phyloP scores from a whole-genome alignment of 768 basidiomycete genomes.

The Boletus fagicola region DNA sequence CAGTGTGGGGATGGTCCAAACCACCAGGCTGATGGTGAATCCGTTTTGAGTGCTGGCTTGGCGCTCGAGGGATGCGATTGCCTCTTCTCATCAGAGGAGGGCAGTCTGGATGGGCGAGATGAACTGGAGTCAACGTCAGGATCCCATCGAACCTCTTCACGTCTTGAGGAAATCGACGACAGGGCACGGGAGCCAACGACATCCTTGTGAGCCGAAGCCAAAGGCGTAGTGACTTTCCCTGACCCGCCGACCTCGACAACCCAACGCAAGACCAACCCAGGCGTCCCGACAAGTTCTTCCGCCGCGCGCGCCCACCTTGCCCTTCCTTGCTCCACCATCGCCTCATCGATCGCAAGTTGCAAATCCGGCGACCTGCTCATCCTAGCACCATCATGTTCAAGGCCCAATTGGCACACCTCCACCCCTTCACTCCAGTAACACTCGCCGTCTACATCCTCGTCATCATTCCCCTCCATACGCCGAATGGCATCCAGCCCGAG shows the following conservation, averaged over 20 bases:
- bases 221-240: neutral
- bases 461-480: neutral
- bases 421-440: neutral
- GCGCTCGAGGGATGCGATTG: neutral
- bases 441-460: neutral
- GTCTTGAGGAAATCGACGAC: neutral
- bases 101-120: neutral
- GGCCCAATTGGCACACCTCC: neutral
- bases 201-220: neutral
- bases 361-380: neutral
- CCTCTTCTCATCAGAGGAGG: slow-evolving; percentile 2
- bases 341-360: slow-evolving; percentile 20
- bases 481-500: slow-evolving; percentile 16
- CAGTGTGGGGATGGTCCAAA: slow-evolving; percentile 6
- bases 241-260: neutral
- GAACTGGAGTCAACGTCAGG: slow-evolving; percentile 8
- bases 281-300: slow-evolving; percentile 23
- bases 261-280: slow-evolving; percentile 12
- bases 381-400: neutral
- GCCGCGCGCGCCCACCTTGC: slow-evolving; percentile 17
- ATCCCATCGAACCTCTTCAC: slow-evolving; percentile 14
- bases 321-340: slow-evolving; percentile 25
- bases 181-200: neutral
- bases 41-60: slow-evolving; percentile 6
- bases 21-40: slow-evolving; percentile 16